Percentiles rank a stretch among this genome's conserved stretches.
These are phyloP conservation scores for Leucaena leucocephala DNA, from an alignment of 306 rosid genomes.

Conservation along the genomic window DNA sequence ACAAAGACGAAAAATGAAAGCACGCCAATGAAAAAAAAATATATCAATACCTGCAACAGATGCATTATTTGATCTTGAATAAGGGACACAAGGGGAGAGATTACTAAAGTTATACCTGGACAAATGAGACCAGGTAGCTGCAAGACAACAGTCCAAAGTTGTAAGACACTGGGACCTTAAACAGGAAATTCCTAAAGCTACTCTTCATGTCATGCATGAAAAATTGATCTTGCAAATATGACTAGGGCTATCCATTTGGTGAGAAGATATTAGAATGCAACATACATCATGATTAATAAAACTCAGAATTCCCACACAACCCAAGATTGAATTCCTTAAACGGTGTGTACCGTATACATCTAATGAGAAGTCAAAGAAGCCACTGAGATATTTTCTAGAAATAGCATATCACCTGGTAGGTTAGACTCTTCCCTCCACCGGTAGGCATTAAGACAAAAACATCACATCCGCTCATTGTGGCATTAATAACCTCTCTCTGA, in stretches of 20 bases:
- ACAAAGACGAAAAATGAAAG: conserved; percentile 21
- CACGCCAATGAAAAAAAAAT: conserved; percentile 24
- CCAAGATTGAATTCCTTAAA: conserved; percentile 13
- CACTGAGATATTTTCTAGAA: conserved; percentile 25
- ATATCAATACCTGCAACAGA: conserved; percentile 73
- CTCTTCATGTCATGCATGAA: conserved; percentile 14
- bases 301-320: conserved; percentile 3
- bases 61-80: conserved; percentile 99
- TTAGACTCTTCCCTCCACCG: conserved; percentile 98
- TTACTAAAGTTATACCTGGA: conserved; percentile 87
- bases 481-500: conserved; percentile 97
- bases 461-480: conserved; percentile 95
- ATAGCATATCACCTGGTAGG: conserved; percentile 80
- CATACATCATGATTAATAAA: conserved; percentile 18
- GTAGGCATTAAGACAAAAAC: conserved; percentile 99
- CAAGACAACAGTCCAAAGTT: conserved; percentile 43
- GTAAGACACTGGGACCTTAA: conserved; percentile 23
- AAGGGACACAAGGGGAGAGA: conserved; percentile 98
- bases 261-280: conserved; percentile 20
- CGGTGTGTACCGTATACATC: conserved; percentile 21
- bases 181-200: conserved; percentile 21
- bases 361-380: conserved; percentile 27
- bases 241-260: conserved; percentile 22
- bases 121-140: conserved; percentile 97
- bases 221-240: conserved; percentile 11